Base-by-base conservation (phyloP, 106 monocot species). In the Phalaenopsis aphrodite region DNA sequence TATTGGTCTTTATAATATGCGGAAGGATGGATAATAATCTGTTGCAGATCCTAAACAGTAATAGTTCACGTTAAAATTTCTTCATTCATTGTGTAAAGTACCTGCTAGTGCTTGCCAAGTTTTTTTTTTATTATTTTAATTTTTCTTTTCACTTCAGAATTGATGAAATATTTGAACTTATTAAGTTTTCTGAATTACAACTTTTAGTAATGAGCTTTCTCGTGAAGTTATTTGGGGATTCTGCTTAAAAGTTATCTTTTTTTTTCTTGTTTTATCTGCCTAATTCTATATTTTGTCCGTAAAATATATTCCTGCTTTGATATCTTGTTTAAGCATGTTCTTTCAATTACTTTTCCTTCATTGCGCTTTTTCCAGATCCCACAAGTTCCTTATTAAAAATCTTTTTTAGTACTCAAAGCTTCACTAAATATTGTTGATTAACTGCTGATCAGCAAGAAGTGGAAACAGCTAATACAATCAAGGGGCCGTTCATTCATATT, bases 401-500 rank as follows among this genome's bases (percentile, higher is more conserved):
- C 4, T 61, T 61, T 52, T 61, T 61, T 21, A 61, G 21, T 5
- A 39, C 9, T 69, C 69, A 39, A 69, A 69, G 39, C 12, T 69
- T 69, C 39, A 39, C 69, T 39, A 69, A 69, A 5, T 38, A 69
- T 16, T 69, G 39, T 69, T 38, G 39, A 38, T 3, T 69, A 36
- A 38, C 39, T 85, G 47, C 65, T 77, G 18, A 81, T 46, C 97
- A 97, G 98, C 84, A 89, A 84, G 41, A 92, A 82, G 79, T 98
- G 98, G 98, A 94, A 88, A 86, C 85, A 79, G 39, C 91, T 98
- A 37, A 87, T 98, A 83, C 92, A 92, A 84, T 94, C 98, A 72
- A 89, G 92, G 46, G 91, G 98, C 18, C 89, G 98, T 17, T 90
- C 98, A 1, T 98, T 98, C 83, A 94, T 98, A 76, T 98, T 98